Base-by-base conservation (phyloP, 1,139 yeast species). In the Pichia sp. region DNA sequence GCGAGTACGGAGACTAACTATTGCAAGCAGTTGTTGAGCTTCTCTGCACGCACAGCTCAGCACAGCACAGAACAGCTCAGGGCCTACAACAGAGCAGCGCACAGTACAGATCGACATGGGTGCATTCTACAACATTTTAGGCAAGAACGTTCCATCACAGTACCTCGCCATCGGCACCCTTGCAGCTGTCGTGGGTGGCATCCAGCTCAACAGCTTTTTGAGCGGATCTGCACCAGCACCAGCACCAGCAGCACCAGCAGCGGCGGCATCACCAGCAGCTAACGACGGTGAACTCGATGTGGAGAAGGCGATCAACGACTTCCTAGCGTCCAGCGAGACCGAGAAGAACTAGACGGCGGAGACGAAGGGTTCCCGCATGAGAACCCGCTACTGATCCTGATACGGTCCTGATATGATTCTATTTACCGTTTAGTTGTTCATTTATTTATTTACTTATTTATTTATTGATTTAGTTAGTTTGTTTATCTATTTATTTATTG, bases 81-180 rank as follows among this genome's bases (percentile, higher is more conserved):
- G 15, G 18, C 7, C 18, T 14, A 18, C 14, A 12, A 26, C 30
- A n/a, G n/a, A n/a, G 7, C 7, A 6, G 7, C 10, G 15, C 30
- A 26, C 30, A 26, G 4, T n/a, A n/a, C n/a, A n/a, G n/a, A n/a
- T n/a, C n/a, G n/a, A n/a, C 40, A 79, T 79, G 85, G 82, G 74
- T 56, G 69, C 77, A 43, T 73, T 77, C 52, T 79, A 79, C 60
- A 70, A 71, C 45, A 74, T 79, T 50, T 67, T 79, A 35, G 86
- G 86, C 41, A 77, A 61, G 60, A 72, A 72, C 54, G 80, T 79
- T 47, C 82, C 76, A 45, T 68, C 86, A 41, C 84, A 79, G 58
- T 63, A 72, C 57, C 56, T 65, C 41, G 65, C 71, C 7, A 54
- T 66, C 44, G 66, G 61, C 33, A 66, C 71, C 22, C 47, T 66